phyloP scores from a whole-genome alignment of 2,329 filamentous ascomycete genomes.

The Colletotrichum sublineola region DNA sequence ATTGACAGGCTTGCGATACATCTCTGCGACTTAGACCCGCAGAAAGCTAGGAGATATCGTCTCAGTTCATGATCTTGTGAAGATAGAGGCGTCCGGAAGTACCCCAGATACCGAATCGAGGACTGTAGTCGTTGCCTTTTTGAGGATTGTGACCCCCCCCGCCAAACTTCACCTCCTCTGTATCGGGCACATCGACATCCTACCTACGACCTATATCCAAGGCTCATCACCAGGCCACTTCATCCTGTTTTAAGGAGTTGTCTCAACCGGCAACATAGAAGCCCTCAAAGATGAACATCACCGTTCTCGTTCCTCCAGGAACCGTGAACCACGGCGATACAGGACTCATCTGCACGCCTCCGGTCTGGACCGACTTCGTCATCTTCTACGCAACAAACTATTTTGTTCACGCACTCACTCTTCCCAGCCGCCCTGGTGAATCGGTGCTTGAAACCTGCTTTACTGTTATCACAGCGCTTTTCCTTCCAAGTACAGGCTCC shows the following conservation, averaged over 20 bases:
- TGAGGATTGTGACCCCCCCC: background rate
- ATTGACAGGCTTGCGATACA: background rate
- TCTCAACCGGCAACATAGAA: background rate
- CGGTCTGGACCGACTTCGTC: conserved; percentile 43
- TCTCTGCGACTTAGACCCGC: background rate
- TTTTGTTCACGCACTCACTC: conserved; percentile 46
- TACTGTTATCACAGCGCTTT: conserved; percentile 29
- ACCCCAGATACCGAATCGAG: background rate
- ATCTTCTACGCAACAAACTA: conserved; percentile 47
- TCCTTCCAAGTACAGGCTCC: conserved; percentile 43
- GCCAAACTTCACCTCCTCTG: background rate
- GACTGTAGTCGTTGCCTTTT: background rate
- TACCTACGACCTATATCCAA: background rate
- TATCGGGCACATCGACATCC: background rate
- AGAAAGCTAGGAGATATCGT: background rate
- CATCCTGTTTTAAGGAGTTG: background rate
- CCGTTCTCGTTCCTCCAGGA: conserved; percentile 27
- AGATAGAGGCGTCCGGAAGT: background rate
- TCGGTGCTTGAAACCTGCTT: conserved; percentile 36
- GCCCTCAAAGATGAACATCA: conserved; percentile 31
- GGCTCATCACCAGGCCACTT: background rate
- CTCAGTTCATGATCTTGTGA: background rate
- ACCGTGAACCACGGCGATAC: conserved; percentile 41
- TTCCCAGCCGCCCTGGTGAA: conserved; percentile 43
- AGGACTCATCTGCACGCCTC: conserved; percentile 44